phyloP scores from a whole-genome alignment of 2,329 filamentous ascomycete genomes.

The Venturia aucupariae region DNA sequence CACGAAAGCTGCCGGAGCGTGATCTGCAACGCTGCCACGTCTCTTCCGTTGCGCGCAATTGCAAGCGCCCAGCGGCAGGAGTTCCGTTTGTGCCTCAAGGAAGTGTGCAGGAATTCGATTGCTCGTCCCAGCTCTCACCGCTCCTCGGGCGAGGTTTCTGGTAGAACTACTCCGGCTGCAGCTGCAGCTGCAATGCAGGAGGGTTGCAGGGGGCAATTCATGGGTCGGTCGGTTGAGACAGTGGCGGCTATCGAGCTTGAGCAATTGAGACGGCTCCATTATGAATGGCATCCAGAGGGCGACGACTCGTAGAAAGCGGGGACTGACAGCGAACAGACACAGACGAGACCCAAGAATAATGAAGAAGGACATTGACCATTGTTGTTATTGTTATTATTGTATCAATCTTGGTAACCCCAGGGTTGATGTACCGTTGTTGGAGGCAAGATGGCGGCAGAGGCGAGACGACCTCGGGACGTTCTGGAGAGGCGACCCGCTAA shows the following conservation, averaged over 20 bases:
- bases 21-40: conserved; percentile 1
- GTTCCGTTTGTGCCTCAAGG: neutral
- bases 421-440: neutral
- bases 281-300: neutral
- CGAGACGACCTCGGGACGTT: neutral
- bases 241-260: neutral
- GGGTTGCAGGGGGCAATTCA: conserved; percentile 7
- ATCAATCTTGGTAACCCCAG: neutral
- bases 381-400: neutral
- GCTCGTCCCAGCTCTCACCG: conserved; percentile 3
- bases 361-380: no score
- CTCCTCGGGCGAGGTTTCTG: conserved; percentile 5
- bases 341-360: neutral
- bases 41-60: conserved; percentile 1
- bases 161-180: neutral
- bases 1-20: neutral
- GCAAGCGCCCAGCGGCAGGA: conserved; percentile 4
- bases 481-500: neutral
- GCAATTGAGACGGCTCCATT: neutral
- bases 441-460: neutral
- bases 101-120: neutral
- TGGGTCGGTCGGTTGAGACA: conserved; percentile 6
- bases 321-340: neutral
- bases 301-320: neutral
- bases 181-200: neutral